A percentile compares a stretch with the other conserved stretches of the same genome.
Evolutionary conservation across 371 early-diverging fungal species (phyloP).

Genomic region (Apophysomyces sp.): DNA sequence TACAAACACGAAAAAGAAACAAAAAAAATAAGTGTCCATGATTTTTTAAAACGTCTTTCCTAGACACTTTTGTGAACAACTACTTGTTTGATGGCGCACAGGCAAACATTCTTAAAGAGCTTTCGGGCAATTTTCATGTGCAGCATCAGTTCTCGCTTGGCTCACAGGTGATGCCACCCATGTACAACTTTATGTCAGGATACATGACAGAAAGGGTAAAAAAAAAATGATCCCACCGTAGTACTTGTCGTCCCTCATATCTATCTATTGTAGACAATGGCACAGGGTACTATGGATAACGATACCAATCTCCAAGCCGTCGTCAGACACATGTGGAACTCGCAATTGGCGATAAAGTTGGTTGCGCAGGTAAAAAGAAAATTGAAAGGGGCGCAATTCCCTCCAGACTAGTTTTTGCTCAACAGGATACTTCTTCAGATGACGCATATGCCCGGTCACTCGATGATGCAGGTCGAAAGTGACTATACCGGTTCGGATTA

Average conservation of each 20-base stretch:
- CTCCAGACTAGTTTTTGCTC: too few species aligned
- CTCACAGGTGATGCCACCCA: slow-evolving; percentile 77
- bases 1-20: slow-evolving; percentile 30
- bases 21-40: neutral
- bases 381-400: too few species aligned
- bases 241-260: neutral
- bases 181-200: slow-evolving; percentile 87
- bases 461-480: slow-evolving; percentile 89
- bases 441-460: slow-evolving; percentile 73
- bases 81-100: slow-evolving; percentile 94
- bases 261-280: slow-evolving; percentile 37
- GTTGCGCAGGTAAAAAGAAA: slow-evolving; percentile 85
- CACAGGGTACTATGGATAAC: slow-evolving; percentile 93
- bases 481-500: slow-evolving; percentile 90
- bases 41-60: too few species aligned
- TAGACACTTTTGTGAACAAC: slow-evolving; percentile 78
- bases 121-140: slow-evolving; percentile 93
- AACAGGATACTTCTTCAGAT: too few species aligned
- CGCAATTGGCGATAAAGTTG: slow-evolving; percentile 62
- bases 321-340: slow-evolving; percentile 48
- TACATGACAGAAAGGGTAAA: slow-evolving; percentile 61
- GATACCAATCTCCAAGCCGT: slow-evolving; percentile 62
- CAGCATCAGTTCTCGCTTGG: slow-evolving; percentile 92
- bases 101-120: slow-evolving; percentile 87
- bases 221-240: neutral